Percentiles rank a stretch among this genome's conserved stretches.
Evolutionary conservation across 2,329 filamentous ascomycete species (phyloP).

Genomic region (Penicillium sp.): DNA sequence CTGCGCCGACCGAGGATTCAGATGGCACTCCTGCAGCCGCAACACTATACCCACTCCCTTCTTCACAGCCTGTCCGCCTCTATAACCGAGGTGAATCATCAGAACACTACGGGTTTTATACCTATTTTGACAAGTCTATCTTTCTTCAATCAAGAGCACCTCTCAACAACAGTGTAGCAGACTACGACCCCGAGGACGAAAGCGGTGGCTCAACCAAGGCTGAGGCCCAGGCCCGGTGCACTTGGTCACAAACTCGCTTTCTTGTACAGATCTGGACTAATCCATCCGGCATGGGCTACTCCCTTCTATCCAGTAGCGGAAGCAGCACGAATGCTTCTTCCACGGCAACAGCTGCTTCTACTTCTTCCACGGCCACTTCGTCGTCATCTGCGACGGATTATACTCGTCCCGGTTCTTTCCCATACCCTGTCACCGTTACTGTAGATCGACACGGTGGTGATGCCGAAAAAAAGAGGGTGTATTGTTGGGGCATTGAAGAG

Average conservation of each 20-base stretch:
- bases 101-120: conserved; percentile 94
- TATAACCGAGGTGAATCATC: conserved; percentile 77
- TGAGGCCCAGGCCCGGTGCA: conserved; percentile 53
- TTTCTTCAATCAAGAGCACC: conserved; percentile 66
- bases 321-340: conserved; percentile 9
- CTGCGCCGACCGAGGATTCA: conserved; percentile 60
- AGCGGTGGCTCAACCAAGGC: conserved; percentile 52
- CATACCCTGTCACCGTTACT: conserved; percentile 61
- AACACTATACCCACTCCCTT: conserved; percentile 67
- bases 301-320: conserved; percentile 19
- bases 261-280: conserved; percentile 65
- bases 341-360: conserved; percentile 15
- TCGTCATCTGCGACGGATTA: conserved; percentile 47
- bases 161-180: conserved; percentile 43
- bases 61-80: conserved; percentile 74
- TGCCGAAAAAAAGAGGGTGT: conserved; percentile 55
- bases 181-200: conserved; percentile 45
- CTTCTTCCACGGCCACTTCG: conserved; percentile 8
- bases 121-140: conserved; percentile 83
- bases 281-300: conserved; percentile 32
- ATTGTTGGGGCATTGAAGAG: conserved; percentile 59
- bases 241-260: conserved; percentile 62
- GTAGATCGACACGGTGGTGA: conserved; percentile 62
- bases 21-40: conserved; percentile 75
- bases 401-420: conserved; percentile 57